Base-by-base conservation (phyloP, 1,139 yeast genomes). In the Zygosaccharomyces pseudobailii region DNA sequence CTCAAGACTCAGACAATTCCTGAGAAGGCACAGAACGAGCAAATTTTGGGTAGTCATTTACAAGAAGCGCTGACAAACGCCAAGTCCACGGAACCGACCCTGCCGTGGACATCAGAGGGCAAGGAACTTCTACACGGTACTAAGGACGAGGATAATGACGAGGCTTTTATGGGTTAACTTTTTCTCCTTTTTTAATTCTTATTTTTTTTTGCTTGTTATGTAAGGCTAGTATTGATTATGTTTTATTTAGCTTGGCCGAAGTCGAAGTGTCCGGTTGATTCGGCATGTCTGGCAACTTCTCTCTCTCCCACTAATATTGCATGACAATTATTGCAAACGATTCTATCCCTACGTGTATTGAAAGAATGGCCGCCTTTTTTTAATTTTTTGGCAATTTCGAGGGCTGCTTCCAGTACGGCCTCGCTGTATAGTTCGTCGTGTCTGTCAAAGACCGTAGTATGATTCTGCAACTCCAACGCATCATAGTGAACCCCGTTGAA, bases 401-500 rank as follows among this genome's bases (percentile, higher is more conserved):
- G 51, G 2, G 80, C 66, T 1, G 74, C 72, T 6, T 62, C 67
- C 24, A 70, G 55, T 3, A 78, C 69, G 24, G 57, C 51, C 10
- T 58, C 54, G 20, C 62, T 65, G 4, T 64, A 41, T 30, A 41
- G 60, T 2, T 58, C 55, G 9, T 65, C 65, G 2, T 60, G 59
- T 9, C 55, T 56, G 24, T 65, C 63, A 37, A 76, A 80, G 4
- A 73, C 70, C 0, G 78, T 68, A 27, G 65, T 55, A 39, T 51
- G 39, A 10, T 42, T 50, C 58, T 40, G 71, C 38, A 74, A 59
- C 8, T 75, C 80, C 8, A 84, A 67, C 0, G 85, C 71, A 62
- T 86, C 95, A 61, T 85, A 87, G 65, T 87, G 95, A 42, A 86
- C 77, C 0, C 95, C 95, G 38, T 80, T 77, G 58, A 85, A 86